Percentiles rank a stretch among this genome's conserved stretches.
These are phyloP conservation scores for Ramaria sp. DNA, from an alignment of 768 basidiomycete genomes.

Conservation along the genomic window DNA sequence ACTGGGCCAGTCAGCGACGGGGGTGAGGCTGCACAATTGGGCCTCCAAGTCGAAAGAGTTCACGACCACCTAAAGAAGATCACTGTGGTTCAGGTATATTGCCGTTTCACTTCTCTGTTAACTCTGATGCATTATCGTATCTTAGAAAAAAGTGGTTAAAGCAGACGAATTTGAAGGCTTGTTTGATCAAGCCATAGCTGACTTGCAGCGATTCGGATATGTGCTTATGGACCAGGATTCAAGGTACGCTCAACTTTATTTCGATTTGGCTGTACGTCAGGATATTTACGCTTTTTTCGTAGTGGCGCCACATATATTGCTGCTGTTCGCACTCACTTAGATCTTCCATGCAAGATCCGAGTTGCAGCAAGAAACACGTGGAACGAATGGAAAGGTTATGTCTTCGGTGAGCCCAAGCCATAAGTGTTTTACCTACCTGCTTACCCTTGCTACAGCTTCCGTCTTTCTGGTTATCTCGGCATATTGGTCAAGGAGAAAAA, in stretches of 20 bases:
- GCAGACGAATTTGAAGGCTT: slow-evolving; percentile 49
- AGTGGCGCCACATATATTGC: slow-evolving; percentile 71
- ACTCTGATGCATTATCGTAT: neutral
- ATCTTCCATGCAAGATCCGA: slow-evolving; percentile 52
- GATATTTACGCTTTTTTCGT: neutral
- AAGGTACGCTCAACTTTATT: slow-evolving; percentile 35
- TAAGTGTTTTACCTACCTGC: no score
- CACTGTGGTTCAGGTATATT: slow-evolving; percentile 8
- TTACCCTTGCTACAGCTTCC: slow-evolving; percentile 9
- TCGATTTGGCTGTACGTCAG: slow-evolving; percentile 1
- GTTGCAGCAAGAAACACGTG: slow-evolving; percentile 59
- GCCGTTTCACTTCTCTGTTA: neutral
- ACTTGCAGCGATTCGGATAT: slow-evolving; percentile 64
- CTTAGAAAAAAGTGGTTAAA: neutral
- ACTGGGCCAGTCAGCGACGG: slow-evolving; percentile 36
- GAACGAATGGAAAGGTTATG: slow-evolving; percentile 53
- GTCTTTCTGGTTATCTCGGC: slow-evolving; percentile 22
- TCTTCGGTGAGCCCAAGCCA: slow-evolving; percentile 39
- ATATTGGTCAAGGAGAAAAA: slow-evolving; percentile 24
- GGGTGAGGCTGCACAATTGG: slow-evolving; percentile 71
- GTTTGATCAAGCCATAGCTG: slow-evolving; percentile 70
- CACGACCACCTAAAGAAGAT: slow-evolving; percentile 24
- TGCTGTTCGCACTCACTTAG: slow-evolving; percentile 57
- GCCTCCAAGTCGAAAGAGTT: slow-evolving; percentile 49
- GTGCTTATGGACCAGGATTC: slow-evolving; percentile 55